Conservation (phyloP, 2,329 filamentous ascomycete genomes). For the Aureobasidium pullulans region DNA sequence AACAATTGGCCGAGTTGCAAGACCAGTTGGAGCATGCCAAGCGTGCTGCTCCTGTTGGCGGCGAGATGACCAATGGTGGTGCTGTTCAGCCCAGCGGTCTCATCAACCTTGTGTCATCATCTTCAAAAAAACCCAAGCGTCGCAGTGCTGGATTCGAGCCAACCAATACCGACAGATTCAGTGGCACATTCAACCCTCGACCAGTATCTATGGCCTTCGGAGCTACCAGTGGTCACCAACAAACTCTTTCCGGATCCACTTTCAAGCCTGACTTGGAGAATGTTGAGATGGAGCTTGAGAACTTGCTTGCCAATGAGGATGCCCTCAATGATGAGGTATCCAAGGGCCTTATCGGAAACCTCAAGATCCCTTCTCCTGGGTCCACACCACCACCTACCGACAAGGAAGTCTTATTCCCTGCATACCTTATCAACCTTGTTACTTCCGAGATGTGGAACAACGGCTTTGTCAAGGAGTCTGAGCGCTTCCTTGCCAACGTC, state of each 20-base stretch:
- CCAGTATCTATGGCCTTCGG: slow-evolving; percentile 90
- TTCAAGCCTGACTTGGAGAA: slow-evolving; percentile 79
- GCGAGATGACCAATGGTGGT: slow-evolving; percentile 45
- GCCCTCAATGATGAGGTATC: slow-evolving; percentile 95
- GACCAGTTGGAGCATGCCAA: slow-evolving; percentile 87
- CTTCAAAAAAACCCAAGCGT: slow-evolving; percentile 93
- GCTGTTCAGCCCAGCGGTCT: slow-evolving; percentile 61
- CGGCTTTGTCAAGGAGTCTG: slow-evolving; percentile 97
- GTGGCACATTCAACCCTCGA: slow-evolving; percentile 83
- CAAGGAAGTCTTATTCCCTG: slow-evolving; percentile 97
- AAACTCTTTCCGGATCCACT: slow-evolving; percentile 65
- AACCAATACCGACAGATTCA: slow-evolving; percentile 82
- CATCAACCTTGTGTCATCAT: slow-evolving; percentile 75
- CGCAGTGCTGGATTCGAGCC: slow-evolving; percentile 83
- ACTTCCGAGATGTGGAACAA: slow-evolving; percentile 99
- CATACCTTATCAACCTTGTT: slow-evolving; percentile 97
- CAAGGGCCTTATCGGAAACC: slow-evolving; percentile 88
- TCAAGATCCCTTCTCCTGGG: slow-evolving; percentile 89
- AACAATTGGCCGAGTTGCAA: slow-evolving; percentile 83
- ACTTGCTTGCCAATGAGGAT: slow-evolving; percentile 88
- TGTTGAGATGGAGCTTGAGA: slow-evolving; percentile 91
- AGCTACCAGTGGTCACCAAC: slow-evolving; percentile 57
- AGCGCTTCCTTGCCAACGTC: slow-evolving; percentile 96
- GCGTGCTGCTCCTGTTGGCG: slow-evolving; percentile 64
- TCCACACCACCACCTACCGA: slow-evolving; percentile 86